Percentiles rank a stretch among this genome's conserved stretches.
These are phyloP conservation scores for Boletus insuetus DNA, from an alignment of 768 basidiomycete genomes.

Conservation along the genomic window DNA sequence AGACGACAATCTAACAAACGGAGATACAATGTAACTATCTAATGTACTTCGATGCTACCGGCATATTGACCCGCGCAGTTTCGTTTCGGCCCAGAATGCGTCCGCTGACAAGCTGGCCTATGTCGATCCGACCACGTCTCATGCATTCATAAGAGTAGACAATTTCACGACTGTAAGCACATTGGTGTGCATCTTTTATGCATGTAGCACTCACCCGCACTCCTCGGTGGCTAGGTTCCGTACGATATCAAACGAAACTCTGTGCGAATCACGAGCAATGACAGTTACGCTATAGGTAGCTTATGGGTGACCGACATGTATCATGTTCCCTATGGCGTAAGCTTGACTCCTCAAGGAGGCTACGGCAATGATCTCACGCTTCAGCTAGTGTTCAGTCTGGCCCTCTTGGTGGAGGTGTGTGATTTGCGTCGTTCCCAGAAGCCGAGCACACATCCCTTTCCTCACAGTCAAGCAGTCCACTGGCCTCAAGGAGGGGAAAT, in stretches of 20 bases:
- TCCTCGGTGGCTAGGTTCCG: constrained; percentile 17
- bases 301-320: constrained; percentile 64
- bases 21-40: constrained; percentile 48
- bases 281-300: constrained; percentile 55
- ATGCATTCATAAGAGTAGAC: constrained; percentile 77
- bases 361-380: background rate
- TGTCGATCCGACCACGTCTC: constrained; percentile 59
- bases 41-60: background rate
- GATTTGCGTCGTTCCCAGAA: background rate
- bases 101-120: constrained; percentile 52
- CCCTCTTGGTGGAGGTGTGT: constrained; percentile 53
- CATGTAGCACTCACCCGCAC: background rate
- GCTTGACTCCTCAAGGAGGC: constrained; percentile 19
- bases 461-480: constrained; percentile 43
- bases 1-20: constrained; percentile 73
- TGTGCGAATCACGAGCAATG: constrained; percentile 59
- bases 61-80: constrained; percentile 34
- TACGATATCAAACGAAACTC: constrained; percentile 62
- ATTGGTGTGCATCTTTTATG: background rate
- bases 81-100: constrained; percentile 44
- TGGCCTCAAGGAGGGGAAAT: constrained; percentile 73
- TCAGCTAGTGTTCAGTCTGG: constrained; percentile 64
- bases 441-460: background rate
- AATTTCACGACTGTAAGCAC: constrained; percentile 52
- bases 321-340: constrained; percentile 62